These are phyloP conservation scores for Lachnellula willkommii DNA, from an alignment of 2,329 filamentous ascomycete species.

Conservation along the genomic window DNA sequence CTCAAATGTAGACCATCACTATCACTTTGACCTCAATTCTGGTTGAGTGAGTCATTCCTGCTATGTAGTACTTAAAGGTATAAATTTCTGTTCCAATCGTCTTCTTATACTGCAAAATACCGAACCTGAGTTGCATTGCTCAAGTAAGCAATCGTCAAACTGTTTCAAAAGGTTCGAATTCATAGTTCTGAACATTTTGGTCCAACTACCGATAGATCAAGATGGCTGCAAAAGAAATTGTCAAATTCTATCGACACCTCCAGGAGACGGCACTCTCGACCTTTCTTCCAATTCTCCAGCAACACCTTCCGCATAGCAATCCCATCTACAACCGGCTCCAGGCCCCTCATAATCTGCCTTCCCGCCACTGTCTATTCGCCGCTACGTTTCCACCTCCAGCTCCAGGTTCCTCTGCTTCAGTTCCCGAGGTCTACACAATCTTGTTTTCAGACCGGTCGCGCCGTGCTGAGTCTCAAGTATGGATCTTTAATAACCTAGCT, in stretches of 20 bases:
- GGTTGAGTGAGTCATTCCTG: background rate
- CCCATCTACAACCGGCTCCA: slow-evolving; percentile 26
- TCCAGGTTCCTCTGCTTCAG: background rate
- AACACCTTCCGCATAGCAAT: slow-evolving; percentile 24
- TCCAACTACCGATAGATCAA: background rate
- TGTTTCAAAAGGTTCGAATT: background rate
- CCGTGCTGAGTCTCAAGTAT: slow-evolving; percentile 28
- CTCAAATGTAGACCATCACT: background rate
- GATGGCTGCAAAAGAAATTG: background rate
- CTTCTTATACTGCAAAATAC: too few relatives aligned
- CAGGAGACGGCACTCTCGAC: slow-evolving; percentile 17
- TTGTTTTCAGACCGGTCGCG: slow-evolving; percentile 29
- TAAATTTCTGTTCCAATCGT: background rate
- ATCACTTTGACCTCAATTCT: background rate
- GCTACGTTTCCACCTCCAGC: slow-evolving; percentile 22
- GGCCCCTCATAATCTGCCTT: slow-evolving; percentile 26
- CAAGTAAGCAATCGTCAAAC: background rate
- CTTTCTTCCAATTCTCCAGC: slow-evolving; percentile 22
- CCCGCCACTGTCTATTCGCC: slow-evolving; percentile 27
- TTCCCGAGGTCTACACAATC: slow-evolving; percentile 22
- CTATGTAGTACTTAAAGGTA: background rate
- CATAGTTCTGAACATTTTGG: background rate
- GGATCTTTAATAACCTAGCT: slow-evolving; percentile 27
- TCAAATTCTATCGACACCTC: slow-evolving; percentile 14
- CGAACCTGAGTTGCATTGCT: background rate